These are phyloP conservation scores for Clarireedia paspali DNA, from an alignment of 2,329 filamentous ascomycete species.

Conservation along the genomic window DNA sequence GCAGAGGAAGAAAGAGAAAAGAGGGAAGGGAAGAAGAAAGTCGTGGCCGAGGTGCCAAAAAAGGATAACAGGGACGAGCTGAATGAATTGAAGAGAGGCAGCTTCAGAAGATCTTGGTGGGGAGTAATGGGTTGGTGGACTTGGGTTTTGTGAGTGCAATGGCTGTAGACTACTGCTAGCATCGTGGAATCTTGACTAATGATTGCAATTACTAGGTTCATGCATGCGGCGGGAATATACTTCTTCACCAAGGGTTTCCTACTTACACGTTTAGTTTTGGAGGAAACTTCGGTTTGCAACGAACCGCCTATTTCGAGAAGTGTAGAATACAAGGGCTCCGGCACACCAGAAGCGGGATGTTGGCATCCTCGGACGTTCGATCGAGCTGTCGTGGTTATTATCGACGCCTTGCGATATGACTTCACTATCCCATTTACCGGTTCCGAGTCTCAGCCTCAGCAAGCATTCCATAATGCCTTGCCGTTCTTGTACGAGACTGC, in stretches of 20 bases:
- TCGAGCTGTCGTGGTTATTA: slow-evolving; percentile 80
- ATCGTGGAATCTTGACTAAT: slow-evolving; percentile 12
- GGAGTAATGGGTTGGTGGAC: slow-evolving; percentile 26
- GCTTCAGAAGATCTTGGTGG: slow-evolving; percentile 25
- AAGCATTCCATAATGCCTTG: slow-evolving; percentile 77
- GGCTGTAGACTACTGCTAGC: too few species aligned
- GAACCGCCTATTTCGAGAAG: slow-evolving; percentile 54
- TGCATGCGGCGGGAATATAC: slow-evolving; percentile 76
- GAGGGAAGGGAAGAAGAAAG: slow-evolving; percentile 11
- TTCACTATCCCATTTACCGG: slow-evolving; percentile 72
- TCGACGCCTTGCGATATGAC: slow-evolving; percentile 93
- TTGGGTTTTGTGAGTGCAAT: slow-evolving; percentile 28
- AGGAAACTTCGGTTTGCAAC: slow-evolving; percentile 65
- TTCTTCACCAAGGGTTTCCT: slow-evolving; percentile 95
- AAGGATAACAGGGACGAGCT: slow-evolving; percentile 23
- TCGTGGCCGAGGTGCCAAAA: slow-evolving; percentile 8
- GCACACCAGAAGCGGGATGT: slow-evolving; percentile 60
- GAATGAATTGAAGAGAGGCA: slow-evolving; percentile 23
- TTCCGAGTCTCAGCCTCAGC: slow-evolving; percentile 32
- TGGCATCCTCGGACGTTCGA: slow-evolving; percentile 95
- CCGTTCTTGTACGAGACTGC: slow-evolving; percentile 82
- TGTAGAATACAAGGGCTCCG: slow-evolving; percentile 19
- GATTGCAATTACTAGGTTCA: slow-evolving; percentile 26
- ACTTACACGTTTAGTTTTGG: slow-evolving; percentile 73
- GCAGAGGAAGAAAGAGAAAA: slow-evolving; percentile 22